These are phyloP conservation scores for Alternaria rosae DNA, from an alignment of 2,329 filamentous ascomycete genomes.

Conservation along the genomic window DNA sequence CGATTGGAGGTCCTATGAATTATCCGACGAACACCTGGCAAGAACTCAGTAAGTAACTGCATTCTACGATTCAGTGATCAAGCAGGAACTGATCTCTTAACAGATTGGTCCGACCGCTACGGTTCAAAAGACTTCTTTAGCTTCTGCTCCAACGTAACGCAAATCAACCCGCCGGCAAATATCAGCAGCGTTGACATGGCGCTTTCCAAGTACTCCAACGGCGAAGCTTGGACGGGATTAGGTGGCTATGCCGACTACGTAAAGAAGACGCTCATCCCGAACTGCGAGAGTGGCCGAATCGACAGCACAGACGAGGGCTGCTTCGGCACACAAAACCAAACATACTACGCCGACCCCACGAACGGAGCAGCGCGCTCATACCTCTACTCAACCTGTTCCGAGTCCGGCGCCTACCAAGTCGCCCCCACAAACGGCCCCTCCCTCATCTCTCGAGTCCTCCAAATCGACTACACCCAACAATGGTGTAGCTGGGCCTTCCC, in stretches of 20 bases:
- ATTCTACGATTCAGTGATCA: neutral
- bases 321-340: conserved; percentile 55
- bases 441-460: conserved; percentile 58
- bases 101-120: conserved; percentile 54
- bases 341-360: conserved; percentile 55
- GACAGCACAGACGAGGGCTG: conserved; percentile 53
- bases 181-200: conserved; percentile 56
- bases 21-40: conserved; percentile 63
- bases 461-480: conserved; percentile 61
- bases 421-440: conserved; percentile 55
- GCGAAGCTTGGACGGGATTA: conserved; percentile 59
- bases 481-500: conserved; percentile 65
- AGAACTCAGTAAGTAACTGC: conserved; percentile 50
- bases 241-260: conserved; percentile 63
- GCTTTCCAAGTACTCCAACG: conserved; percentile 59
- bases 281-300: conserved; percentile 54
- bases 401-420: conserved; percentile 60
- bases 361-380: conserved; percentile 57
- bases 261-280: conserved; percentile 55
- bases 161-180: conserved; percentile 54
- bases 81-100: neutral
- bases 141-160: conserved; percentile 62
- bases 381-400: conserved; percentile 59
- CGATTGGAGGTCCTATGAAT: conserved; percentile 57
- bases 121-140: conserved; percentile 58